Conservation (phyloP, 495 filamentous ascomycete species). For the Tuber magnatum region DNA sequence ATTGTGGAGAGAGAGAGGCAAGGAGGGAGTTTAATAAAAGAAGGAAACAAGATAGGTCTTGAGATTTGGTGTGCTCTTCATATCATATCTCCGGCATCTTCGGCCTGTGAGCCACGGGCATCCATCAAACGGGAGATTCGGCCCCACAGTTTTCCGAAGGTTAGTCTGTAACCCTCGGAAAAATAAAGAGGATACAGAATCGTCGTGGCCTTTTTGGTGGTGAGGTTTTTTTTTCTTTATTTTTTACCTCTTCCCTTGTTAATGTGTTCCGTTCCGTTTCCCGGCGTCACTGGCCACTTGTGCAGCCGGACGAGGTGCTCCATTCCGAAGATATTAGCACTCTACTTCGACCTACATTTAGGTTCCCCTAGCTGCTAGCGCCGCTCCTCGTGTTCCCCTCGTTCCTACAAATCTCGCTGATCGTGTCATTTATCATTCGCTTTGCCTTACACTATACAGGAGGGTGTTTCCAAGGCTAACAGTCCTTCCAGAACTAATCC, state of each 20-base stretch:
- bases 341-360: conserved; percentile 33
- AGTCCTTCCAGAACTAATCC: conserved; percentile 19
- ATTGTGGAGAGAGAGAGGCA: neutral
- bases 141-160: conserved; percentile 25
- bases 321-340: conserved; percentile 22
- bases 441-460: conserved; percentile 22
- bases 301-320: conserved; percentile 31
- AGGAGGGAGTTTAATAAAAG: neutral
- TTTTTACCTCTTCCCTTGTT: conserved; percentile 33
- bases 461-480: conserved; percentile 20
- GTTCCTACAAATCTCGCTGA: conserved; percentile 18
- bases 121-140: conserved; percentile 5
- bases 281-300: conserved; percentile 20
- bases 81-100: neutral
- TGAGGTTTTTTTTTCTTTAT: conserved; percentile 27
- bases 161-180: neutral
- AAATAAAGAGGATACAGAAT: neutral
- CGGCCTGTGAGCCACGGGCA: neutral
- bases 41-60: neutral
- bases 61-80: neutral
- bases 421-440: conserved; percentile 16
- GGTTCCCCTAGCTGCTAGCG: conserved; percentile 24
- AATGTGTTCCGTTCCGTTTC: conserved; percentile 37
- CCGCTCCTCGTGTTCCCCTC: conserved; percentile 25
- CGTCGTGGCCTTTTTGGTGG: conserved; percentile 8